A percentile compares a stretch with the other conserved stretches of the same genome.
phyloP scores from a whole-genome alignment of 2,329 filamentous ascomycete genomes.

The Fusarium sp. region DNA sequence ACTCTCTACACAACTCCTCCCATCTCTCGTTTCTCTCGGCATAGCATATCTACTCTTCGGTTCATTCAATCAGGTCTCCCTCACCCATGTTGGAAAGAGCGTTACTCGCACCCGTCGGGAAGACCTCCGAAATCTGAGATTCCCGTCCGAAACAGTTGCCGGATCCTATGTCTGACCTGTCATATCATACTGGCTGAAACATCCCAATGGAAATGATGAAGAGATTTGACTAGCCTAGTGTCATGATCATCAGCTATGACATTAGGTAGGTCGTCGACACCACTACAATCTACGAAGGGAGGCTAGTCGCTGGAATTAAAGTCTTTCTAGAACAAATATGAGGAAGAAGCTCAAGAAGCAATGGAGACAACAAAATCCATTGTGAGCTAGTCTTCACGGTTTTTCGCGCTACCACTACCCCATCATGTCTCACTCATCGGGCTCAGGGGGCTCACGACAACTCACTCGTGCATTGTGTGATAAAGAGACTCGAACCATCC shows the following conservation, averaged over 20 bases:
- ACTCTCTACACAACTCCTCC: neutral
- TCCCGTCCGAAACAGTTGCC: conserved; percentile 31
- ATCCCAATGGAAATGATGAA: neutral
- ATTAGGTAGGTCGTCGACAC: neutral
- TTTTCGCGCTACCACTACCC: neutral
- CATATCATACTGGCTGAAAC: neutral
- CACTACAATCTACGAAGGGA: too few relatives aligned
- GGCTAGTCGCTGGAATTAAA: too few relatives aligned
- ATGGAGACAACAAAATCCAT: neutral
- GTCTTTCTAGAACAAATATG: neutral
- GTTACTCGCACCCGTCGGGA: conserved; percentile 16
- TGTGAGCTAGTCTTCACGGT: neutral
- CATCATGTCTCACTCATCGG: neutral
- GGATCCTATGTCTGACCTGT: conserved; percentile 24
- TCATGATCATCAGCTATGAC: neutral
- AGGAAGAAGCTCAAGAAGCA: neutral
- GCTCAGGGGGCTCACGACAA: neutral
- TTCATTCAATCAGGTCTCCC: neutral
- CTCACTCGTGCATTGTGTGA: neutral
- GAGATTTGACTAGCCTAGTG: neutral
- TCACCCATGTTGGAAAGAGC: neutral
- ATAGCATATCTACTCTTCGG: neutral
- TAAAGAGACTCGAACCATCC: neutral
- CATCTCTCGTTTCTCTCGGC: neutral
- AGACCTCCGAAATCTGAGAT: conserved; percentile 34